Base-by-base conservation (phyloP, 169 alveolate genomes). In the Eimeria zaria region DNA sequence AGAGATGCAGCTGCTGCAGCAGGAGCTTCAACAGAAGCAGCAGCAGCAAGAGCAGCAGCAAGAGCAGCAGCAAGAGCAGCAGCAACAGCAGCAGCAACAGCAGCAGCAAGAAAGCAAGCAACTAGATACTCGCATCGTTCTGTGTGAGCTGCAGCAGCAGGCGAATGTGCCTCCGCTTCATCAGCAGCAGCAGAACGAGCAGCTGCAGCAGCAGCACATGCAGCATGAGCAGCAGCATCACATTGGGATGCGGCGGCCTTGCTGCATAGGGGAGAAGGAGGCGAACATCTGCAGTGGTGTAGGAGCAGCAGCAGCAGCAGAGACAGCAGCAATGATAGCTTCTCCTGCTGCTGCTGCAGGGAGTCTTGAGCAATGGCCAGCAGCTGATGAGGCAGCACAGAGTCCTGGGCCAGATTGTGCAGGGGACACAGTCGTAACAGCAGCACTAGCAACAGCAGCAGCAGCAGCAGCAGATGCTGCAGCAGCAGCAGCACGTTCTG, bases 231-330 rank as follows among this genome's bases (percentile, higher is more conserved):
- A 69, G 80, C 62, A 39, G 85, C 87, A 76, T 58, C 87, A 76
- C 20, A 2, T 24, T 41, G 64, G 60, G 87, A 33, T 7, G 48
- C 20, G 87, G 62, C 36, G 46, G 51, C 51, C 22, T 0, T 69
- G 20, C 9, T 30, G 48, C n/a, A 27, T 8, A 24, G 60, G 62
- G 14, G 55, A n/a, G 41, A 48, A n/a, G 69, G 90, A 36, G 39
- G 39, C 33, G 3, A 81, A 81, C 27, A 20, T 11, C 62, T 81
- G 90, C 51, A 81, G 71, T 27, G 71, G 71, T 48, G 90, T 51
- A 46, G 90, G 73, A 48, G 90, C 73, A 27, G 90, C 73, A 48
- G 90, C 67, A 36, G 90, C 90, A 81, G 90, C 90, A 81, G 90
- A 46, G 33, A 30, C 90, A 81, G 90, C 90, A 81, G 90, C 90